Conservation (phyloP, 768 basidiomycete genomes). For the Tulasnella sp. region DNA sequence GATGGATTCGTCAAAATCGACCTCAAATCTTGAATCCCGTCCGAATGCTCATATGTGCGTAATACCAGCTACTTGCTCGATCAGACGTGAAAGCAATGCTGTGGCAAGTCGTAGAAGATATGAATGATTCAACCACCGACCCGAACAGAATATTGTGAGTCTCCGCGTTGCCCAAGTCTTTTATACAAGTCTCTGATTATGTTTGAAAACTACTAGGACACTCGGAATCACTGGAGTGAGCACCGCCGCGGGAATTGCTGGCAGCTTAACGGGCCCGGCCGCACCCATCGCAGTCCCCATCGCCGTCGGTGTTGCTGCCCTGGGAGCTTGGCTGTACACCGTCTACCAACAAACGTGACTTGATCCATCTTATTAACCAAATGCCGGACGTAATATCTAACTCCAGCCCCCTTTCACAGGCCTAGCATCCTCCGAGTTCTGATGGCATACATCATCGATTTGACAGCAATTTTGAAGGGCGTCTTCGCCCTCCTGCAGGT, state of each 20-base stretch:
- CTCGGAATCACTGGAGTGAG: too few species aligned
- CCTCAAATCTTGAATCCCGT: too few species aligned
- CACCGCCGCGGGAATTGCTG: background rate
- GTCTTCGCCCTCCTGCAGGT: background rate
- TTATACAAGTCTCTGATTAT: background rate
- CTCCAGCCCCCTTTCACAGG: background rate
- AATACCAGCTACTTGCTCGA: too few species aligned
- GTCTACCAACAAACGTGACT: background rate
- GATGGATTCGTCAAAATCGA: background rate
- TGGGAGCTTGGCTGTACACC: background rate
- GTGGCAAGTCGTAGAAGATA: background rate
- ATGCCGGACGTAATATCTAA: too few species aligned
- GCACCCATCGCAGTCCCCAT: background rate
- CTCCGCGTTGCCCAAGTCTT: background rate
- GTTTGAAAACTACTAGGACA: too few species aligned
- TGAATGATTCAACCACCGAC: background rate
- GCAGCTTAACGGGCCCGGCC: background rate
- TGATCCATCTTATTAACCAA: too few species aligned
- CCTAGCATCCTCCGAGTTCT: background rate
- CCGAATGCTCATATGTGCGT: too few species aligned
- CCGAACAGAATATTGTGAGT: background rate
- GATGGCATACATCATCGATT: constrained; percentile 12
- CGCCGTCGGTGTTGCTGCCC: background rate
- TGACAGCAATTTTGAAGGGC: constrained; percentile 3
- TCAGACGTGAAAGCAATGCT: too few species aligned